These are phyloP conservation scores for Epichloe brachyelytri DNA, from an alignment of 2,329 filamentous ascomycete genomes.

Conservation along the genomic window DNA sequence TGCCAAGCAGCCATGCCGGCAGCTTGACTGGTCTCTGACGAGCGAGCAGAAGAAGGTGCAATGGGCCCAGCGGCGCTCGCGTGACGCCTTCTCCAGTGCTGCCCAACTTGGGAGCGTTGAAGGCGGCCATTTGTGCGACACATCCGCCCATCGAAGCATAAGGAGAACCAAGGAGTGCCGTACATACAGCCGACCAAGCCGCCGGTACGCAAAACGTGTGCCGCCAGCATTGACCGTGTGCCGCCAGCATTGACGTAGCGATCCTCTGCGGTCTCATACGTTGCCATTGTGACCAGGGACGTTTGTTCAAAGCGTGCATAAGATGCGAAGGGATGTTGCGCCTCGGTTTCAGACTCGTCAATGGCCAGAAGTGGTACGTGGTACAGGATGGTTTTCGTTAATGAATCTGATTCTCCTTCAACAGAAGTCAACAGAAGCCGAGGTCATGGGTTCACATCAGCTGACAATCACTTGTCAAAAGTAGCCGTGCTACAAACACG, in stretches of 20 bases:
- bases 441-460: neutral
- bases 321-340: too few species aligned
- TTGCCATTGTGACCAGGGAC: conserved; percentile 13
- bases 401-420: too few species aligned
- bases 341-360: too few species aligned
- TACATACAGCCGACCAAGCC: conserved; percentile 14
- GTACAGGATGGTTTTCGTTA: too few species aligned
- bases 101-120: conserved; percentile 20
- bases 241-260: conserved; percentile 18
- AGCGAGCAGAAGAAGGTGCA: conserved; percentile 15
- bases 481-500: too few species aligned
- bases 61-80: conserved; percentile 17
- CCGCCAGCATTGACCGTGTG: conserved; percentile 15
- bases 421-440: neutral
- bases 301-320: neutral
- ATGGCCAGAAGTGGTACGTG: too few species aligned
- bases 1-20: conserved; percentile 21
- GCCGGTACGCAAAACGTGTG: conserved; percentile 20
- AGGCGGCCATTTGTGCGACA: conserved; percentile 28
- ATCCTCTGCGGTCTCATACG: conserved; percentile 17
- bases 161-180: conserved; percentile 19
- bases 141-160: conserved; percentile 28
- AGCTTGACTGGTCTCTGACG: conserved; percentile 17
- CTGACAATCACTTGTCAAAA: neutral
- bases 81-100: conserved; percentile 19